A percentile compares a stretch with the other conserved stretches of the same genome.
phyloP scores from a whole-genome alignment of 23 red algal genomes.

The Gracilaria gracilis region DNA sequence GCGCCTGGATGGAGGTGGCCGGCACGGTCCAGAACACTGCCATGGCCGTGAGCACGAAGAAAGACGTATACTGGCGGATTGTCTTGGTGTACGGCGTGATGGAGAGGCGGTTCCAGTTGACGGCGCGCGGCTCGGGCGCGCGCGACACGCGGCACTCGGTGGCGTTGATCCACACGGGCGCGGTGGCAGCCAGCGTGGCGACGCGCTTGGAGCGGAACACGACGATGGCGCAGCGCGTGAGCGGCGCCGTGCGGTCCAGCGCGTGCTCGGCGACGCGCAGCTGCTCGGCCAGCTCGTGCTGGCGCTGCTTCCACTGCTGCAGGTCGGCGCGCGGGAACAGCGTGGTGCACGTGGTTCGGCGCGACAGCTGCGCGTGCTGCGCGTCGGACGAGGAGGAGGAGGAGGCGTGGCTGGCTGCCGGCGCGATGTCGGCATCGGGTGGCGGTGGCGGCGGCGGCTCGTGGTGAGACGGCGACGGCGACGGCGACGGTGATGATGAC shows the following conservation, averaged over 20 bases:
- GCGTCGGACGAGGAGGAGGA: not conserved
- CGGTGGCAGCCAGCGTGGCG: slow-evolving; percentile 58
- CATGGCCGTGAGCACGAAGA: slow-evolving; percentile 41
- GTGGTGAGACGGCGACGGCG: not conserved
- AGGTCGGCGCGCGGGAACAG: not conserved
- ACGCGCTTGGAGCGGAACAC: slow-evolving; percentile 58
- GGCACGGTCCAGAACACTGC: slow-evolving; percentile 60
- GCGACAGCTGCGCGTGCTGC: not conserved
- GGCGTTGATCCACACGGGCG: slow-evolving; percentile 28
- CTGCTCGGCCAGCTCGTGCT: not conserved
- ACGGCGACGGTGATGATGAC: not conserved
- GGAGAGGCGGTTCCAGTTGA: slow-evolving; percentile 70
- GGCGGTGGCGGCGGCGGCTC: not conserved
- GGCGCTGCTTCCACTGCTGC: slow-evolving; percentile 2
- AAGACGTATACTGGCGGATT: slow-evolving; percentile 28
- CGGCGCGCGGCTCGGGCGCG: slow-evolving; percentile 52
- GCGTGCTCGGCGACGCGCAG: slow-evolving; percentile 6
- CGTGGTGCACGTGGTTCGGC: not conserved
- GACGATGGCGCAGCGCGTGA: slow-evolving; percentile 69
- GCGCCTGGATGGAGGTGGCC: slow-evolving; percentile 45
- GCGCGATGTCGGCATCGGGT: not conserved
- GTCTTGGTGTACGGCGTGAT: slow-evolving; percentile 10
- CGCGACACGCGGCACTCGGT: slow-evolving; percentile 27
- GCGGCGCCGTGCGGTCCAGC: slow-evolving; percentile 41
- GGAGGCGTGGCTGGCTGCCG: too few species aligned